These are phyloP conservation scores for Russula foetens DNA, from an alignment of 768 basidiomycete species.

Conservation along the genomic window DNA sequence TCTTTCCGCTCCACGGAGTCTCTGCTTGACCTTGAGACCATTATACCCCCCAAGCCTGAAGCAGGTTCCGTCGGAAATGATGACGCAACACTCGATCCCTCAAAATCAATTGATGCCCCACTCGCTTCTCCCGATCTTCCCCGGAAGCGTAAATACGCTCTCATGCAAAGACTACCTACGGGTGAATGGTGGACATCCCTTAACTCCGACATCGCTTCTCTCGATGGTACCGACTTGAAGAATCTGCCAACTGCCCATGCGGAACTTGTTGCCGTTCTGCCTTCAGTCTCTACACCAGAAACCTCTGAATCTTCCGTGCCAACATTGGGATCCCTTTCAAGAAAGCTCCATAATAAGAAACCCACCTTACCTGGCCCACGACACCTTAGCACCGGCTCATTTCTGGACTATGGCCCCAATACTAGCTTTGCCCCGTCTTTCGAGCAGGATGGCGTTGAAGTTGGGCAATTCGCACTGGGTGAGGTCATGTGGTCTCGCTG, in stretches of 20 bases:
- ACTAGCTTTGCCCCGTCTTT: conserved; percentile 74
- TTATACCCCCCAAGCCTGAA: conserved; percentile 29
- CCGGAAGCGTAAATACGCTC: conserved; percentile 52
- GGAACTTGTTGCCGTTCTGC: conserved; percentile 68
- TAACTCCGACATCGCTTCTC: conserved; percentile 36
- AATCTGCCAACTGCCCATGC: conserved; percentile 56
- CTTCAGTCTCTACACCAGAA: conserved; percentile 38
- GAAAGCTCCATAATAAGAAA: conserved; percentile 33
- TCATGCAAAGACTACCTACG: conserved; percentile 69
- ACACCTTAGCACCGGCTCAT: conserved; percentile 52
- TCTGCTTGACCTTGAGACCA: conserved; percentile 38
- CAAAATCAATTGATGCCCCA: conserved; percentile 27
- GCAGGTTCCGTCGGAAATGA: conserved; percentile 12
- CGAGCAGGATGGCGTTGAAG: conserved; percentile 66
- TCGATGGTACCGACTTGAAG: conserved; percentile 36
- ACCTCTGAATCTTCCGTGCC: conserved; percentile 26
- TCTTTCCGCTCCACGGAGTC: conserved; percentile 41
- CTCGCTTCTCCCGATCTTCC: conserved; percentile 18
- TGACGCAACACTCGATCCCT: conserved; percentile 24
- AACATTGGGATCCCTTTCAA: conserved; percentile 53
- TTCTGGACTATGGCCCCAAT: conserved; percentile 72
- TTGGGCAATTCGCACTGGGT: conserved; percentile 54
- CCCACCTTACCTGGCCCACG: conserved; percentile 41
- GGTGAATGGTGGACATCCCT: conserved; percentile 78
- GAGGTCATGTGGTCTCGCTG: conserved; percentile 49